phyloP scores from a whole-genome alignment of 1,284 basidiomycete species.

The Xanthoconium separans region DNA sequence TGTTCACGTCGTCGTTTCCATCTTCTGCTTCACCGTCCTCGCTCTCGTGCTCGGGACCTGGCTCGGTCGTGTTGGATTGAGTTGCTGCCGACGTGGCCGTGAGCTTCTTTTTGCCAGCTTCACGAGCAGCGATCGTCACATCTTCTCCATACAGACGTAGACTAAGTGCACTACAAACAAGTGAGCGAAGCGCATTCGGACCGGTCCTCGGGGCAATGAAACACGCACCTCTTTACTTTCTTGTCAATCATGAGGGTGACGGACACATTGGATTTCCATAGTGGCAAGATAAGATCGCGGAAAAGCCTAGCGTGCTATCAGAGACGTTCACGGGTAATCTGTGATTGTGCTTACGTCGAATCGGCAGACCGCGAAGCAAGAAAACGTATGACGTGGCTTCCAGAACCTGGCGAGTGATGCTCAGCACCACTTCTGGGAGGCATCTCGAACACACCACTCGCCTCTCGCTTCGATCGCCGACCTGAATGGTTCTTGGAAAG shows the following conservation, averaged over 20 bases:
- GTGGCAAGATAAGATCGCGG: conserved; percentile 77
- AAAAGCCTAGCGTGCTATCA: conserved; percentile 48
- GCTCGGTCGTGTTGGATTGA: conserved; percentile 1
- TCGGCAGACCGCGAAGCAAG: conserved; percentile 51
- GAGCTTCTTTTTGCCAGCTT: conserved; percentile 30
- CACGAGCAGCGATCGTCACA: conserved; percentile 56
- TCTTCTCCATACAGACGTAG: conserved; percentile 79
- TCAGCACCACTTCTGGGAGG: not conserved
- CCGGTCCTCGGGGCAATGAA: not conserved
- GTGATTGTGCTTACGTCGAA: conserved; percentile 46
- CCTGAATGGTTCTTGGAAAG: conserved; percentile 62
- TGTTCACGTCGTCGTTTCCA: conserved; percentile 9
- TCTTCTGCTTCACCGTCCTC: conserved; percentile 8
- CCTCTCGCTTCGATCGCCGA: conserved; percentile 48
- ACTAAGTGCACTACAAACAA: conserved; percentile 60
- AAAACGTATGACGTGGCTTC: conserved; percentile 76
- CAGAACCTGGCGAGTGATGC: conserved; percentile 44
- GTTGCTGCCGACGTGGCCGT: not conserved
- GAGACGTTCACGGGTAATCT: not conserved
- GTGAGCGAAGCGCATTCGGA: not conserved
- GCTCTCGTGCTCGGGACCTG: conserved; percentile 5
- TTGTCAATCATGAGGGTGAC: conserved; percentile 92
- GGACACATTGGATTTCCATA: conserved; percentile 90
- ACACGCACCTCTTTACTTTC: conserved; percentile 79
- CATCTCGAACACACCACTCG: conserved; percentile 23